Conservation (phyloP, 305 asterid genomes). For the Ilex paraguariensis region DNA sequence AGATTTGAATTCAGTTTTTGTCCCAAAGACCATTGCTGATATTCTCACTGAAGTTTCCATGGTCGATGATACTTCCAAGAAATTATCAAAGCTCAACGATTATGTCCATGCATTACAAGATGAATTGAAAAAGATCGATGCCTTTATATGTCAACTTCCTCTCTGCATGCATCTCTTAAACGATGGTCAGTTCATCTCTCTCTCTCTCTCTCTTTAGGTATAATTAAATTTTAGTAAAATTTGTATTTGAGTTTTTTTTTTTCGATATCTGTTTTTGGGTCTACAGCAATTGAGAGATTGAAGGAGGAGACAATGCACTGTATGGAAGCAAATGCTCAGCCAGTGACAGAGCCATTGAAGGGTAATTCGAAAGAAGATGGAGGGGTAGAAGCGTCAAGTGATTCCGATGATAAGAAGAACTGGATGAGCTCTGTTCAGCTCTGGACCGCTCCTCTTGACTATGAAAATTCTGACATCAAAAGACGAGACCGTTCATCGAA, state of each 20-base stretch:
- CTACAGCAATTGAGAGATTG: neutral
- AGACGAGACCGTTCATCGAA: constrained; percentile 17
- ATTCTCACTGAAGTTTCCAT: neutral
- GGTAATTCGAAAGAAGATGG: too few relatives aligned
- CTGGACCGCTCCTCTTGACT: too few relatives aligned
- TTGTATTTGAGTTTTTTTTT: neutral
- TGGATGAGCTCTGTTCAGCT: too few relatives aligned
- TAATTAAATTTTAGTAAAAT: too few relatives aligned
- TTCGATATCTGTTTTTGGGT: neutral
- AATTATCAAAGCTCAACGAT: neutral
- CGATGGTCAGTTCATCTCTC: constrained; percentile 3
- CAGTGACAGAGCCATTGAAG: too few relatives aligned
- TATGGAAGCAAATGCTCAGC: neutral
- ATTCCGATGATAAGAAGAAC: too few relatives aligned
- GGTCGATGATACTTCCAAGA: neutral
- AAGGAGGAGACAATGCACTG: neutral
- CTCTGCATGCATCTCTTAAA: neutral
- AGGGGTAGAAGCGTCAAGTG: too few relatives aligned
- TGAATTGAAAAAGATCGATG: neutral
- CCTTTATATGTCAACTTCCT: neutral
- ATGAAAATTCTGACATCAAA: neutral
- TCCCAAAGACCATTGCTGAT: constrained; percentile 5
- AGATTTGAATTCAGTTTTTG: neutral
- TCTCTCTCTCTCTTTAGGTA: neutral
- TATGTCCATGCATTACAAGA: neutral